Base-by-base conservation (phyloP, 2,329 filamentous ascomycete genomes). In the Coniochaeta sp. region DNA sequence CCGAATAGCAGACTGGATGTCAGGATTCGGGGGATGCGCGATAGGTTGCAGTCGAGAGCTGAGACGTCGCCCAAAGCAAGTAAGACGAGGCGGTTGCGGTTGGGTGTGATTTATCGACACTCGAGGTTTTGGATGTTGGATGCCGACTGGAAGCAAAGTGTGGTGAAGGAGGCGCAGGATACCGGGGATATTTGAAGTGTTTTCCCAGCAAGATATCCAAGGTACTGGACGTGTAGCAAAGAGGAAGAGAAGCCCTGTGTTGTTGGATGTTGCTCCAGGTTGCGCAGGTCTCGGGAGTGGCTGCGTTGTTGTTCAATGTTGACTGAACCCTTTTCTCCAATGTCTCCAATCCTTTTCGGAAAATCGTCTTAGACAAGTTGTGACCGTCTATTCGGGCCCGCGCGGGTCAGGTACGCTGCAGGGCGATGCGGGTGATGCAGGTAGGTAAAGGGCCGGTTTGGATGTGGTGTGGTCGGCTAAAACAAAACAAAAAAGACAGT, bases 31-130 rank as follows among this genome's bases (percentile, higher is more conserved):
- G 16, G 46, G 20, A 51, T 49, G 32, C 53, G 54, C 24, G 55
- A 51, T 55, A 54, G 49, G 53, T 54, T 10, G 18, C 8, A 49
- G 52, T 53, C 50, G 53, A 54, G 55, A 56, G 53, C 57, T 59
- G 55, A 55, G 53, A 57, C 58, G 57, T 56, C 58, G 53, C 60
- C 58, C 54, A 60, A 52, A 46, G 58, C 57, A 53, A 58, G 49
- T 51, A 51, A 55, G 50, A 56, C 55, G 53, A 53, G 50, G 52
- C 33, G 26, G 28, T 51, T 30, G 52, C 33, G 26, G 28, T 51
- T 30, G 53, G 42, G 48, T 50, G 53, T 55, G 20, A 10, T 55
- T 55, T 54, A 57, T 57, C 56, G 51, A 53, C 56, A 56, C 53
- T 6, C 7, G 7, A 7, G 14, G 7, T 38, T 38, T 18, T 31